Evolutionary conservation across 2,329 filamentous ascomycete genomes (phyloP), one percentile per base, ranked within the genome.

Genomic region (Xylaria polymorpha): DNA sequence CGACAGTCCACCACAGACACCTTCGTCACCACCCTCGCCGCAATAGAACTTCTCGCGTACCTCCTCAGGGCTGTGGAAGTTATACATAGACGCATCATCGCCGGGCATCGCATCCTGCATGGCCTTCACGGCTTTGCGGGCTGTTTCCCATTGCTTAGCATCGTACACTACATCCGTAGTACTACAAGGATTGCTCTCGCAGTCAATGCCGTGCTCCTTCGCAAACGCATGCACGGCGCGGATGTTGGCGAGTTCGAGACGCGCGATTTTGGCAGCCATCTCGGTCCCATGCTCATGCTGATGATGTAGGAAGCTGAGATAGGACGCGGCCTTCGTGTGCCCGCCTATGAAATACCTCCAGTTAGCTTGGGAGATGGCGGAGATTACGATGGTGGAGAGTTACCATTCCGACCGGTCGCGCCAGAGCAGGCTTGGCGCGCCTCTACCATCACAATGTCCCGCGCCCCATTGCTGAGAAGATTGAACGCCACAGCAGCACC

Each of bases 401-500:
- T 69, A 79, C 84, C 84, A 69, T 86, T 86, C 72, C 89, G 82
- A 15, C 90, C 90, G 0, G 90, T 91, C 1, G 89, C 90, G 60
- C 89, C 89, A 78, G 88, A 91, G 72, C 88, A 90, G 7, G 88
- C 86, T 76, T 90, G 87, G 68, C 90, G 81, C 12, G 90, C 89
- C 77, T 92, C 90, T 6, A 92, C 80, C 83, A 91, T 85, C 2
- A 91, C 83, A 3, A 91, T 81, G 58, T 83, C 81, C 35, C 79
- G 77, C 56, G 77, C 66, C 74, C 68, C 74, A 76, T 70, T 79
- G 71, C 39, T 78, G 75, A 81, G 82, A 72, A 90, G 80, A 71
- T 85, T 85, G 75, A 86, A 86, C 10, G 88, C 88, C 6, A 86
- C 83, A 57, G 85, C 86, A 4, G 86, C 83, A n/a, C 90, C 89